These are phyloP conservation scores for Lactifluus subvellereus DNA, from an alignment of 768 basidiomycete species.

Conservation along the genomic window DNA sequence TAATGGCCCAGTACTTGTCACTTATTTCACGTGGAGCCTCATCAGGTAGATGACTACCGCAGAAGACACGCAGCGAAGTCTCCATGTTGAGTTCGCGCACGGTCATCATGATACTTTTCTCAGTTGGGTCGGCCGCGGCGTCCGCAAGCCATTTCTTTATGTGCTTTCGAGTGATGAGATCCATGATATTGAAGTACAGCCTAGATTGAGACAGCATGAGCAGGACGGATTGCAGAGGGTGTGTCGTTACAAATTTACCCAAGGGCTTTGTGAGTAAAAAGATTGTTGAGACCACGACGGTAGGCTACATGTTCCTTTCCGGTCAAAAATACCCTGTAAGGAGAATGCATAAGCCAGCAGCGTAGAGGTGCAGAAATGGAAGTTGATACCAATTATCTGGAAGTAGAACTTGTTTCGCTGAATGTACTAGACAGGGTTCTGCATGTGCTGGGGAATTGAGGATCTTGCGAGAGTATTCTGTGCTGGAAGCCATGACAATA, in stretches of 20 bases:
- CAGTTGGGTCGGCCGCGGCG: constrained; percentile 42
- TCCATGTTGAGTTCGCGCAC: constrained; percentile 96
- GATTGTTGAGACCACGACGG: constrained; percentile 79
- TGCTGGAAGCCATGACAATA: constrained; percentile 96
- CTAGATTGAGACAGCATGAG: constrained; percentile 34
- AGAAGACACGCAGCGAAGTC: constrained; percentile 92
- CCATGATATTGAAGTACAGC: constrained; percentile 81
- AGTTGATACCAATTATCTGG: constrained; percentile 75
- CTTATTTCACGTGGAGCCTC: constrained; percentile 73
- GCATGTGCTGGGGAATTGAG: constrained; percentile 90
- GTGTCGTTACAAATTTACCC: constrained; percentile 44
- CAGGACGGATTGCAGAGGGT: not conserved
- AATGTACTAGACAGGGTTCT: constrained; percentile 90
- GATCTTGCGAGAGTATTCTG: constrained; percentile 90
- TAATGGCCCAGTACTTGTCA: constrained; percentile 95
- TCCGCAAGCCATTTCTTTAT: constrained; percentile 66
- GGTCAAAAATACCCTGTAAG: constrained; percentile 87
- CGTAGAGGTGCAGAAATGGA: not conserved
- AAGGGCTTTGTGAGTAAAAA: constrained; percentile 93
- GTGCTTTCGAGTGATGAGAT: constrained; percentile 72
- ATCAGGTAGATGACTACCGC: constrained; percentile 84
- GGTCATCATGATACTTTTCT: constrained; percentile 77
- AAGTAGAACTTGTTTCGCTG: constrained; percentile 80
- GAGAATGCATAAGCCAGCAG: not conserved
- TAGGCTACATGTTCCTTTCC: constrained; percentile 93